Percentiles rank a stretch among this genome's conserved stretches.
Evolutionary conservation across 2,329 filamentous ascomycete genomes (phyloP).

Genomic region (Penicillium decumbens): DNA sequence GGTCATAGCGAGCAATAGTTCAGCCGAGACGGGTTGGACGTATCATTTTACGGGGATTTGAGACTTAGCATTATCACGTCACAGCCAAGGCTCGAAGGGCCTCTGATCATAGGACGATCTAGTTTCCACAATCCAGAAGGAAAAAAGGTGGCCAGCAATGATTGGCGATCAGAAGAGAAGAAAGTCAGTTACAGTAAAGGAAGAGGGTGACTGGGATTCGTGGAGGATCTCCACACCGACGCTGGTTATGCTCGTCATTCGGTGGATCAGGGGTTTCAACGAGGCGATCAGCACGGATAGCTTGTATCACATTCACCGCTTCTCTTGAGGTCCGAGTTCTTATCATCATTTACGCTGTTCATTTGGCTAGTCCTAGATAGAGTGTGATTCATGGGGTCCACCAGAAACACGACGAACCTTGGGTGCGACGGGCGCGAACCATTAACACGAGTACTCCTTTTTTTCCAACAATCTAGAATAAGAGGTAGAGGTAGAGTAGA

Average conservation of each 20-base stretch:
- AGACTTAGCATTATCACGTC: slow-evolving; percentile 8
- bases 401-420: slow-evolving; percentile 5
- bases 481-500: no score
- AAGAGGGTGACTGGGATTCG: slow-evolving; percentile 14
- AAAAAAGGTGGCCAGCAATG: slow-evolving; percentile 6
- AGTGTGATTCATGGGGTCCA: background rate
- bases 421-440: slow-evolving; percentile 12
- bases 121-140: slow-evolving; percentile 6
- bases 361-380: background rate
- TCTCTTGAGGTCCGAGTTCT: slow-evolving; percentile 7
- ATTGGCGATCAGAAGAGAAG: slow-evolving; percentile 12
- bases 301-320: slow-evolving; percentile 25
- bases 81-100: background rate
- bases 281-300: slow-evolving; percentile 20
- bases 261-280: slow-evolving; percentile 25
- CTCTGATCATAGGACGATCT: background rate
- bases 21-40: slow-evolving; percentile 4
- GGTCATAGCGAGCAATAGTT: background rate
- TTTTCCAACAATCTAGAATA: background rate
- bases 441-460: slow-evolving; percentile 2
- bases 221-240: slow-evolving; percentile 17
- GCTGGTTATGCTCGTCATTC: slow-evolving; percentile 24
- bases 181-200: background rate
- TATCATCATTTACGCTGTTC: background rate
- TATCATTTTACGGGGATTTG: slow-evolving; percentile 9